A percentile compares a stretch with the other conserved stretches of the same genome.
phyloP scores from a whole-genome alignment of 2,329 filamentous ascomycete genomes.

The Clonostachys solani region DNA sequence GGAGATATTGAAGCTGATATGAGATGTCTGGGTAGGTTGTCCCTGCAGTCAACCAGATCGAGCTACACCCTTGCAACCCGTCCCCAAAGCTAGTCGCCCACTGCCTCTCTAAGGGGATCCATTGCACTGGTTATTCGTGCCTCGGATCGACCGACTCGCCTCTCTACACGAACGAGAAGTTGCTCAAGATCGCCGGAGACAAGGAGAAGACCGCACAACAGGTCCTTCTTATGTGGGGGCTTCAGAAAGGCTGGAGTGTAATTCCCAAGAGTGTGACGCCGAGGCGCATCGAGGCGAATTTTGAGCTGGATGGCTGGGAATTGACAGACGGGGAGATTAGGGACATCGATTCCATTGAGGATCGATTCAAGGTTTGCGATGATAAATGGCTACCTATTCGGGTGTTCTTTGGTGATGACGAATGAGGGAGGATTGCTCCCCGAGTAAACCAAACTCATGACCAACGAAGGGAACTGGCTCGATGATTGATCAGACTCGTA shows the following conservation, averaged over 20 bases:
- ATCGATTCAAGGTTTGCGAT: conserved; percentile 79
- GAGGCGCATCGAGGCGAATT: conserved; percentile 72
- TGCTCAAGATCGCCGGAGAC: conserved; percentile 57
- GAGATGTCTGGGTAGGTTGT: conserved; percentile 29
- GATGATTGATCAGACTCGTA: too few relatives aligned
- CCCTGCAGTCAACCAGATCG: conserved; percentile 76
- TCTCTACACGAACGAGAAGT: conserved; percentile 61
- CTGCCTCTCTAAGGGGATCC: conserved; percentile 69
- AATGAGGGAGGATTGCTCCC: conserved; percentile 34
- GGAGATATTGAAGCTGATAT: not conserved
- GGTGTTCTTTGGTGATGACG: conserved; percentile 82
- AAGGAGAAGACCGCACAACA: conserved; percentile 71
- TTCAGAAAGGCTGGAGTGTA: conserved; percentile 76
- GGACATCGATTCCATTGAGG: conserved; percentile 61
- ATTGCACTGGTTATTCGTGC: conserved; percentile 71
- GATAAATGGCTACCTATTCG: conserved; percentile 71
- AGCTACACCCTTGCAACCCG: conserved; percentile 76
- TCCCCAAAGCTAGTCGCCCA: conserved; percentile 76
- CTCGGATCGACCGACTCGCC: conserved; percentile 68
- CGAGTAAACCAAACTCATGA: too few relatives aligned
- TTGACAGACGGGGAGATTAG: conserved; percentile 69
- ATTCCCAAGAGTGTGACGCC: conserved; percentile 81
- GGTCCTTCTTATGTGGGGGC: conserved; percentile 74
- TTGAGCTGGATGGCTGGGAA: conserved; percentile 68
- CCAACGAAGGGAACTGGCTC: too few relatives aligned